A percentile compares a stretch with the other conserved stretches of the same genome.
phyloP scores from a whole-genome alignment of 352 stramenopile genomes.

The Phytopythium chamaehyphon region DNA sequence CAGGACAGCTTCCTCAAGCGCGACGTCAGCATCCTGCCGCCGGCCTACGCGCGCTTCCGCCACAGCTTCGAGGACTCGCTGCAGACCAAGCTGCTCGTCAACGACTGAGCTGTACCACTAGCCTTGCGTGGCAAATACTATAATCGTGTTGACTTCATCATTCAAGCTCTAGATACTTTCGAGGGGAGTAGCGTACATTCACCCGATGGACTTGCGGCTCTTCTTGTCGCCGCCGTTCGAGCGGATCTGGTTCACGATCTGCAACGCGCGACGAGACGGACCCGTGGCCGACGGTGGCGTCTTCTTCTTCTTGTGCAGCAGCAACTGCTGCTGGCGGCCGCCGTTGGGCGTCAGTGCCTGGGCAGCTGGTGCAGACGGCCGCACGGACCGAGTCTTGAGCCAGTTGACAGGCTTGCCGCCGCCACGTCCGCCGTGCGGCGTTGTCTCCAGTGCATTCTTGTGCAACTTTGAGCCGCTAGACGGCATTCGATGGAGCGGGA shows the following conservation, averaged over 20 bases:
- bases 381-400: slow-evolving; percentile 71
- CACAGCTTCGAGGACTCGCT: slow-evolving; percentile 67
- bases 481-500: slow-evolving; percentile 26
- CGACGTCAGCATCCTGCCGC: slow-evolving; percentile 56
- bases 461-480: slow-evolving; percentile 49
- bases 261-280: slow-evolving; percentile 62
- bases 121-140: too few species aligned
- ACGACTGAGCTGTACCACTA: slow-evolving; percentile 15
- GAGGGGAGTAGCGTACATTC: too few species aligned
- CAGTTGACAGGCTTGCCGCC: slow-evolving; percentile 67
- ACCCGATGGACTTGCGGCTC: slow-evolving; percentile 23
- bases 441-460: slow-evolving; percentile 53
- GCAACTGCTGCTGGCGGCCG: slow-evolving; percentile 17
- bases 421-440: slow-evolving; percentile 26
- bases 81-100: slow-evolving; percentile 52
- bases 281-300: slow-evolving; percentile 56
- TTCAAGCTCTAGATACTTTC: too few species aligned
- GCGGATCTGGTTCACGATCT: slow-evolving; percentile 84
- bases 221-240: slow-evolving; percentile 36
- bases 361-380: slow-evolving; percentile 12
- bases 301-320: slow-evolving; percentile 41
- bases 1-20: slow-evolving; percentile 83
- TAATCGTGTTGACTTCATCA: too few species aligned
- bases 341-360: slow-evolving; percentile 35
- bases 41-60: slow-evolving; percentile 53